phyloP scores from a whole-genome alignment of 2,329 filamentous ascomycete genomes.

The Metarhizium brunneum region DNA sequence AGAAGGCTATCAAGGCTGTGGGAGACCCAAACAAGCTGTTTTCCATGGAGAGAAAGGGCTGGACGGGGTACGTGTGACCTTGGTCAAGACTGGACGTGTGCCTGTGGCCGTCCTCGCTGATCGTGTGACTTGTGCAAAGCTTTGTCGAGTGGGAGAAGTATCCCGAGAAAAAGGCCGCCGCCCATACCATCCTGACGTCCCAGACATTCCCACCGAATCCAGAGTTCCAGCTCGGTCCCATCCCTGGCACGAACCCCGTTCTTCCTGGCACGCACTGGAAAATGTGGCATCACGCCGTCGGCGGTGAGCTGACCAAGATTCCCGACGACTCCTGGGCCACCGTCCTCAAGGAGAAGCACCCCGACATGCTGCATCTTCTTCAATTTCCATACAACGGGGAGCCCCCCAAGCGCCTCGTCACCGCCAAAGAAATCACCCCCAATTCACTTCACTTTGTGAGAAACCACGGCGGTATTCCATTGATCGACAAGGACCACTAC shows the following conservation, averaged over 20 bases:
- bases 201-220: constrained; percentile 27
- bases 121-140: constrained; percentile 13
- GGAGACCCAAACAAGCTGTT: constrained; percentile 24
- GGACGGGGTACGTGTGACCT: constrained; percentile 19
- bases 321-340: constrained; percentile 50
- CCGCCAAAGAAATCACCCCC: constrained; percentile 46
- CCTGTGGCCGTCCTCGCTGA: not conserved
- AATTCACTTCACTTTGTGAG: constrained; percentile 29
- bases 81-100: not conserved
- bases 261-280: constrained; percentile 49
- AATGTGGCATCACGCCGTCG: constrained; percentile 43
- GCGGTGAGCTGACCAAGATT: constrained; percentile 29
- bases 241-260: constrained; percentile 49
- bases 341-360: constrained; percentile 47
- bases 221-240: constrained; percentile 45
- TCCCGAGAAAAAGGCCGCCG: constrained; percentile 55
- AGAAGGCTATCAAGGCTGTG: constrained; percentile 29
- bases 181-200: constrained; percentile 36
- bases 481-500: constrained; percentile 48
- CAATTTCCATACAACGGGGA: constrained; percentile 59
- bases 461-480: constrained; percentile 63
- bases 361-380: constrained; percentile 51
- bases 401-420: constrained; percentile 47
- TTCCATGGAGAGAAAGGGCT: constrained; percentile 19
- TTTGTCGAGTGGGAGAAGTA: constrained; percentile 65